phyloP scores from a whole-genome alignment of 2,329 filamentous ascomycete species.

The Amesomyces nigricolor region DNA sequence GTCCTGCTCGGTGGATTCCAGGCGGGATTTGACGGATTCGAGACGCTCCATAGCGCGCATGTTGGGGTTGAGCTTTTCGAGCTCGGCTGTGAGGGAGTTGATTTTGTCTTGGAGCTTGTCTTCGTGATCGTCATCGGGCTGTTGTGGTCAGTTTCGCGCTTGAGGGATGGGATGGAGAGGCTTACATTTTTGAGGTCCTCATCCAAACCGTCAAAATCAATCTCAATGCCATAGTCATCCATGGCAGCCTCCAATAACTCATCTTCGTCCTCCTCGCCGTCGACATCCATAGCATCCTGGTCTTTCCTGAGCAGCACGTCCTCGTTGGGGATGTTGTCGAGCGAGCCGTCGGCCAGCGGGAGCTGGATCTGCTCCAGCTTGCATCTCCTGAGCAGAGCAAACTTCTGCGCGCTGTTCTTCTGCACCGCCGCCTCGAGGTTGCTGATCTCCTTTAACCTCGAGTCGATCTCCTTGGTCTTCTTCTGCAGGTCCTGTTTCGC shows the following conservation, averaged over 20 bases:
- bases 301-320: slow-evolving; percentile 72
- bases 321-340: slow-evolving; percentile 83
- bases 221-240: slow-evolving; percentile 85
- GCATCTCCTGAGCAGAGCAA: slow-evolving; percentile 78
- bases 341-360: slow-evolving; percentile 68
- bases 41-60: slow-evolving; percentile 92
- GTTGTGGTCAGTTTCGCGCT: slow-evolving; percentile 25
- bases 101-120: slow-evolving; percentile 74
- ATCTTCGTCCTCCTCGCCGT: slow-evolving; percentile 56
- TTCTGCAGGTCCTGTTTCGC: slow-evolving; percentile 77
- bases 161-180: slow-evolving; percentile 18
- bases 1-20: slow-evolving; percentile 79
- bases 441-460: slow-evolving; percentile 64
- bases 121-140: slow-evolving; percentile 68
- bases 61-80: slow-evolving; percentile 94
- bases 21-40: slow-evolving; percentile 74
- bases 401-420: slow-evolving; percentile 76
- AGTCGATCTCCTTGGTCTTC: slow-evolving; percentile 77
- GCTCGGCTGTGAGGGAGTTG: slow-evolving; percentile 63
- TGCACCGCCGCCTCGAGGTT: slow-evolving; percentile 80
- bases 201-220: slow-evolving; percentile 77
- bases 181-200: slow-evolving; percentile 74
- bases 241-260: slow-evolving; percentile 59
- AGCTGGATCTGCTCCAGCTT: slow-evolving; percentile 90
- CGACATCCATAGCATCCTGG: slow-evolving; percentile 87